Evolutionary conservation across 495 filamentous ascomycete species (phyloP), one percentile per base, ranked within the genome.

Genomic region (Hyaloscypha variabilis): DNA sequence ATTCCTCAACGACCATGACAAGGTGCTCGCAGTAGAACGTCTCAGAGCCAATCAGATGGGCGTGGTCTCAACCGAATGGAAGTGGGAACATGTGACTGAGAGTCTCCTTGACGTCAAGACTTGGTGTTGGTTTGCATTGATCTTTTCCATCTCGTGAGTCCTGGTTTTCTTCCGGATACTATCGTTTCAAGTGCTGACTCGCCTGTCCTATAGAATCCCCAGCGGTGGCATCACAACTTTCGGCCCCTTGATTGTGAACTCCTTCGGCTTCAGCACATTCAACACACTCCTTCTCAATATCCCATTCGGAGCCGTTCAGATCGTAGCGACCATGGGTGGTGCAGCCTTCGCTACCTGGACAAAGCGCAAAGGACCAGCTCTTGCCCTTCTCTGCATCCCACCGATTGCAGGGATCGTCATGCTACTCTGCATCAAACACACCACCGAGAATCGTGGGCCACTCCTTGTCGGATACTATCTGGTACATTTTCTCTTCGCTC

Each of bases 41-140:
- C 77, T 87, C n/a, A 80, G 84, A n/a, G 83, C 83, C 79, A 88
- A 88, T 61, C 85, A 88, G 63, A 84, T 86, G 76, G 85, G 86
- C 34, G 77, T 87, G 10, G 76, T 83, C 30, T 86, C 78, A 17
- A 77, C 83, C 39, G 76, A 81, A 49, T 88, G 85, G 85, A 83
- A 83, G 70, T 87, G 84, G 82, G 81, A 85, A 23, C 86, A 88
- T 68, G 84, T 90, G 0, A 77, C 76, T 53, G 88, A 91, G 68
- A 83, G 84, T 19, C 77, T 83, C 29, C 70, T 83, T 23, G 88
- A 91, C 68, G 60, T 85, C 13, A 91, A 91, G 76, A 88, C 88
- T 1, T 87, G 85, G 81, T 75, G 86, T 29, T 90, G 88, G 87
- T 89, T 90, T 68, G 73, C 82, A 3, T 72, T 88, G 65, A 83